Base-by-base conservation (phyloP, 352 stramenopile genomes). In the Globisporangium nagaii region DNA sequence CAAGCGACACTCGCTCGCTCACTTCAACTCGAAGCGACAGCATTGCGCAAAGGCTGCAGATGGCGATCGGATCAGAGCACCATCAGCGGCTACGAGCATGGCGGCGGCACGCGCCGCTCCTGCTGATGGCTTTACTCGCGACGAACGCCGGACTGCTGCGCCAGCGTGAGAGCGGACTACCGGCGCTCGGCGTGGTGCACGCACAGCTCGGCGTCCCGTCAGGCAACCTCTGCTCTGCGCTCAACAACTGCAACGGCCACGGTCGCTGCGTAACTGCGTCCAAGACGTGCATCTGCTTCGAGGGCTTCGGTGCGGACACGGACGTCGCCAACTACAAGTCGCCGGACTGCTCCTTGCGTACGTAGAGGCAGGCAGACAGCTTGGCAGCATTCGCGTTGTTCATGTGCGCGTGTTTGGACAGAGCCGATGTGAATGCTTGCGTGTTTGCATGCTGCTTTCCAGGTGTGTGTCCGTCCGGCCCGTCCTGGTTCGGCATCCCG, bases 171-270 rank as follows among this genome's bases (percentile, higher is more conserved):
- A 34, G 35, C 10, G 22, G 22, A 19, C 34, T 35, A 19, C 24
- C 19, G 15, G 10, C 28, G n/a, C n/a, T n/a, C n/a, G 34, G 31
- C 47, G 30, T 40, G 30, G 42, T 32, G 27, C 27, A 34, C 35
- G 73, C 62, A 13, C 79, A 90, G 46, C 48, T 78, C 53, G 77
- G 77, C 15, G 65, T 87, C 24, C 60, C 64, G 10, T 84, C 73
- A 1, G 76, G 72, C 11, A 89, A 83, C 42, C 60, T 91, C n/a
- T 97, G 88, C 65, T 65, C 77, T 9, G 65, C 73, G 39, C 64
- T 95, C 41, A 83, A 65, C 58, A 86, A 91, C 58, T 97, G 91
- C 73, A 96, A 93, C 47, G 88, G 83, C 28, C 85, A 97, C 42
- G 90, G 91, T 22, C 73, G 71, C 32, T 98, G 91, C 68, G 72